Base-by-base conservation (phyloP, 2,329 filamentous ascomycete species). In the Colletotrichum echinochloae region DNA sequence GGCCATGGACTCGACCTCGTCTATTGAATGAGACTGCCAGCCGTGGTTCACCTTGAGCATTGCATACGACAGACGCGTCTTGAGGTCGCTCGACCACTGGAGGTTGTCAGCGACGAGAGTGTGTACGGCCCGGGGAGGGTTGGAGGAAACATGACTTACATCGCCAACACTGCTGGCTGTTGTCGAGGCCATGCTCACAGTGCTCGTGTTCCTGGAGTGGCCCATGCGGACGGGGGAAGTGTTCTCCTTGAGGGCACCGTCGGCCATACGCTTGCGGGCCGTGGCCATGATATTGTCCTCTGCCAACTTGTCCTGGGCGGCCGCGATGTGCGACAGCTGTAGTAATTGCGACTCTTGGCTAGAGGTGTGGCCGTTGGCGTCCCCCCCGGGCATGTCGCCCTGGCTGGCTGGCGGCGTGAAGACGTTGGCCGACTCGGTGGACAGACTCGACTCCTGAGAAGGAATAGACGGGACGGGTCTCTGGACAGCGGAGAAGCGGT, bases 21-120 rank as follows among this genome's bases (percentile, higher is more conserved):
- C 90, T 68, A 96, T 89, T 23, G 90, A 90, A 73, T 92, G 90
- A 60, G 91, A 88, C 81, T 97, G 92, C 92, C 94, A 96, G 69
- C 94, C 94, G 77, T 97, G 91, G 78, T 94, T 94, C 49, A 98
- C 92, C 81, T 97, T 98, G 78, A 97, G 88, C 88, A 97, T 96
- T 73, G 95, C 95, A 80, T 98, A 98, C 8, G 94, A 94, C 35
- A 98, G 87, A 76, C 94, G 92, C 60, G 94, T 91, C 78, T 91
- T 92, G 62, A 98, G 87, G 77, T 95, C 92, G 65, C 91, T 89
- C 49, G 93, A 94, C 64, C 94, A 83, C 92, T 94, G 35, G 35
- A 0, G 78, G 12, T 30, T 35, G 72, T 79, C 67, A 78, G 76
- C 65, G 14, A 23, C n/a, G n/a, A n/a, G n/a, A n/a, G n/a, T 16